Evolutionary conservation across 371 early-diverging fungal genomes (phyloP).

Genomic region (Mortierella sp.): DNA sequence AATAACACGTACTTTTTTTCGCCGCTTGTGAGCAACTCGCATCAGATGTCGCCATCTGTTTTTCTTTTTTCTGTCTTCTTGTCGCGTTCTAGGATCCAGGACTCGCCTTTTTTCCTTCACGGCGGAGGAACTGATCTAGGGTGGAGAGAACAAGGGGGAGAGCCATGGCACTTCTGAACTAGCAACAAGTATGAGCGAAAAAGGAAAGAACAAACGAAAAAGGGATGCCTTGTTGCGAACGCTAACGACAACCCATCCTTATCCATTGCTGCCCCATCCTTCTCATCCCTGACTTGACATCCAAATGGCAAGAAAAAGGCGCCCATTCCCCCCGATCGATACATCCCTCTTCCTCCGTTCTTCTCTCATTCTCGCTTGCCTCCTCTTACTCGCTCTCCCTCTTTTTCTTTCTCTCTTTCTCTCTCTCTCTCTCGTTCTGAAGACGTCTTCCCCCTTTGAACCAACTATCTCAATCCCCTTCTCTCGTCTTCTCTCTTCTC

Average conservation of each 20-base stretch:
- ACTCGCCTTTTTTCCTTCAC: too few species aligned
- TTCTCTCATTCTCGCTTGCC: background rate
- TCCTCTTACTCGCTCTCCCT: background rate
- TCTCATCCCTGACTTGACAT: too few species aligned
- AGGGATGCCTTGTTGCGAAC: too few species aligned
- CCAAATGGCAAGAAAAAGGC: too few species aligned
- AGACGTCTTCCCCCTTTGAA: too few species aligned
- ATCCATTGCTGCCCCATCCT: too few species aligned
- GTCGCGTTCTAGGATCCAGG: background rate
- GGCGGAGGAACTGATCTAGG: background rate
- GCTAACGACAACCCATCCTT: too few species aligned
- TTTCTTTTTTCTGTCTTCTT: too few species aligned
- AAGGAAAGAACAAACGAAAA: too few species aligned
- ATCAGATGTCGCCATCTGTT: conserved; percentile 1
- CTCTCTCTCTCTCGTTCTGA: too few species aligned
- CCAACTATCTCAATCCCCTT: too few species aligned
- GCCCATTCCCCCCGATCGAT: background rate
- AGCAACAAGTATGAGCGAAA: background rate
- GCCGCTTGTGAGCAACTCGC: background rate
- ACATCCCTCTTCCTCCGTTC: background rate
- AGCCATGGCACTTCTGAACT: background rate
- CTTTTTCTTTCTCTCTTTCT: background rate
- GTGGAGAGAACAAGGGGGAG: background rate
- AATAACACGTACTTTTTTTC: background rate
- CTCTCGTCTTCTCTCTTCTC: too few species aligned